Percentiles rank a stretch among this genome's conserved stretches.
These are phyloP conservation scores for Immersiella caudata DNA, from an alignment of 495 filamentous ascomycete species.

Conservation along the genomic window DNA sequence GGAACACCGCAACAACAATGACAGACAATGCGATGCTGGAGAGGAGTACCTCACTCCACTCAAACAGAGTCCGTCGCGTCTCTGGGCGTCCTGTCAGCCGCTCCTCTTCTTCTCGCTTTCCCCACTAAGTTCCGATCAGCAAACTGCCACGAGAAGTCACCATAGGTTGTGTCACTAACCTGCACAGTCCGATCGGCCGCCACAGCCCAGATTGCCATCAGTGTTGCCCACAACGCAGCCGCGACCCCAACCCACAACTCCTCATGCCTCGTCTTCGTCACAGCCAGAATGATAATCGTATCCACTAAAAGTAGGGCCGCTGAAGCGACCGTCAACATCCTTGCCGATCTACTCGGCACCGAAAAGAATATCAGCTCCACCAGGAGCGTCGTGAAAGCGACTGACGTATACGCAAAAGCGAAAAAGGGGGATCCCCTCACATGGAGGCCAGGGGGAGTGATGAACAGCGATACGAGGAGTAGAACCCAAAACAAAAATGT, in stretches of 20 bases:
- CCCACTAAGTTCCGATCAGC: constrained; percentile 56
- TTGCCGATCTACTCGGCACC: constrained; percentile 74
- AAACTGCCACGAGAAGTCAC: neutral
- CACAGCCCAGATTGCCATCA: constrained; percentile 49
- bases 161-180: constrained; percentile 5
- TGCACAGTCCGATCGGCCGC: constrained; percentile 63
- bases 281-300: constrained; percentile 73
- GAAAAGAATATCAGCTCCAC: constrained; percentile 84
- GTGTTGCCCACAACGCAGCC: constrained; percentile 72
- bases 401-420: constrained; percentile 74
- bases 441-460: constrained; percentile 83
- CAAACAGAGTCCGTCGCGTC: constrained; percentile 73
- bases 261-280: constrained; percentile 72
- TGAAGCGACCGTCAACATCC: constrained; percentile 67
- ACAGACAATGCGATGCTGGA: constrained; percentile 69
- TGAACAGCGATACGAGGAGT: constrained; percentile 81
- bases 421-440: constrained; percentile 90
- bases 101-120: constrained; percentile 89
- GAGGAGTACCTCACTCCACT: constrained; percentile 84
- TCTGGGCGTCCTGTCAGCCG: constrained; percentile 88
- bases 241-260: constrained; percentile 90
- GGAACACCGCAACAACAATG: constrained; percentile 64
- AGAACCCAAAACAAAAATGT: constrained; percentile 91
- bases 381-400: constrained; percentile 72
- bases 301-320: constrained; percentile 75